These are phyloP conservation scores for Artemisia argyi DNA, from an alignment of 129 eudicot species.

Conservation along the genomic window DNA sequence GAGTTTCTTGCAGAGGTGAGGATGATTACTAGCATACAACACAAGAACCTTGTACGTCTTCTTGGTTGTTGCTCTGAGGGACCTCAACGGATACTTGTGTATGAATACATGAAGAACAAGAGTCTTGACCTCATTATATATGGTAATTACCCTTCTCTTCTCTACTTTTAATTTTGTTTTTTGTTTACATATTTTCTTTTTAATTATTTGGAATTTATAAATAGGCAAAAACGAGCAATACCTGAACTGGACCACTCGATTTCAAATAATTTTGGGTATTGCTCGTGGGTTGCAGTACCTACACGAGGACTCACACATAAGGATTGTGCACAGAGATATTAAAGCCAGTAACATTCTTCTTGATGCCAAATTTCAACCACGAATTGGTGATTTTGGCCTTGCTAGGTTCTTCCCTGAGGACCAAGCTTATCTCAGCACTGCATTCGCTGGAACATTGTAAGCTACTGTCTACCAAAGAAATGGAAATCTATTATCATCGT, in stretches of 20 bases:
- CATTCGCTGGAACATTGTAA: slow-evolving; percentile 72
- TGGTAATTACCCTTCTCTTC: slow-evolving; percentile 26
- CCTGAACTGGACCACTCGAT: slow-evolving; percentile 58
- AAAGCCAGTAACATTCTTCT: slow-evolving; percentile 80
- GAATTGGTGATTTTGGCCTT: slow-evolving; percentile 71
- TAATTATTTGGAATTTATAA: not conserved
- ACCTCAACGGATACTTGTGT: slow-evolving; percentile 58
- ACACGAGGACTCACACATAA: slow-evolving; percentile 69
- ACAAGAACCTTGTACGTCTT: slow-evolving; percentile 70
- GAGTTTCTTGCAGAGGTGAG: slow-evolving; percentile 65
- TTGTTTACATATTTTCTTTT: not conserved
- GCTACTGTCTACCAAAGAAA: slow-evolving; percentile 5
- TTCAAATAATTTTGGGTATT: slow-evolving; percentile 59
- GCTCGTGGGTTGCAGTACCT: slow-evolving; percentile 67
- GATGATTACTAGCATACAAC: slow-evolving; percentile 71
- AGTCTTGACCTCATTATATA: slow-evolving; percentile 57
- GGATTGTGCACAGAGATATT: slow-evolving; percentile 74
- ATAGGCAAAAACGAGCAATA: slow-evolving; percentile 41
- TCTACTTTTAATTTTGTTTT: not conserved
- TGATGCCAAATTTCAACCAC: slow-evolving; percentile 56
- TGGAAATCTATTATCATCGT: not conserved
- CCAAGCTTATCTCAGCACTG: slow-evolving; percentile 63
- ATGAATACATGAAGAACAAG: slow-evolving; percentile 67
- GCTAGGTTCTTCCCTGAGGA: slow-evolving; percentile 80
- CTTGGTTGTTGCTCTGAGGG: slow-evolving; percentile 67